A percentile compares a stretch with the other conserved stretches of the same genome.
Evolutionary conservation across 306 rosid genomes (phyloP).

Genomic region (Gillenia trifoliata): DNA sequence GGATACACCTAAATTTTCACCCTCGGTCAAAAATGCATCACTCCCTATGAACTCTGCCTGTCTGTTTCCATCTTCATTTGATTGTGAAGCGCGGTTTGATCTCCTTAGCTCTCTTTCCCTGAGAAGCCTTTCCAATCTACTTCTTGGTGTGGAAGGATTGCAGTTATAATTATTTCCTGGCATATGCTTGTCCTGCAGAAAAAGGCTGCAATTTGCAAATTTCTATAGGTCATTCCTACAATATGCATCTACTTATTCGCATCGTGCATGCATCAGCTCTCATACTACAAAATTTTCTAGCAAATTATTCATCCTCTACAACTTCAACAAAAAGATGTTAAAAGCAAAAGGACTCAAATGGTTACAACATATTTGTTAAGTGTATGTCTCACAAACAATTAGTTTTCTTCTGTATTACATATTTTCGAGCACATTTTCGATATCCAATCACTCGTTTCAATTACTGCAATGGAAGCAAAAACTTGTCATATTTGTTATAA

Average conservation of each 20-base stretch:
- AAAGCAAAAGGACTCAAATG: neutral
- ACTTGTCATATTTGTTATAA: neutral
- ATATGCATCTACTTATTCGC: neutral
- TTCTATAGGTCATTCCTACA: neutral
- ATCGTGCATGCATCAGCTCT: neutral
- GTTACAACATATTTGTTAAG: neutral
- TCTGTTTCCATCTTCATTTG: constrained; percentile 45
- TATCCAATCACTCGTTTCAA: neutral
- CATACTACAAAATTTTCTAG: neutral
- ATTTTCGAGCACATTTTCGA: neutral
- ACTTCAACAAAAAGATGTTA: neutral
- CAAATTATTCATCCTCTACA: neutral
- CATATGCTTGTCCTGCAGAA: constrained; percentile 35
- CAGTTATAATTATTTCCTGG: constrained; percentile 62
- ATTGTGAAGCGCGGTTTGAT: constrained; percentile 34
- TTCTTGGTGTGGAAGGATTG: constrained; percentile 65
- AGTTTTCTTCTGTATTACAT: neutral
- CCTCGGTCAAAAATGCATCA: constrained; percentile 30
- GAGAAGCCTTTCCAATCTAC: constrained; percentile 85
- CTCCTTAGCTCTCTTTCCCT: constrained; percentile 89
- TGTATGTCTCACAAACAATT: neutral
- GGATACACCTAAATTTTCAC: constrained; percentile 25
- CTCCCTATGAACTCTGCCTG: constrained; percentile 37
- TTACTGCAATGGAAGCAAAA: neutral
- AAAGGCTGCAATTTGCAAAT: constrained; percentile 26